Base-by-base conservation (phyloP, 306 rosid genomes). In the Oxytropis ochrocephala region DNA sequence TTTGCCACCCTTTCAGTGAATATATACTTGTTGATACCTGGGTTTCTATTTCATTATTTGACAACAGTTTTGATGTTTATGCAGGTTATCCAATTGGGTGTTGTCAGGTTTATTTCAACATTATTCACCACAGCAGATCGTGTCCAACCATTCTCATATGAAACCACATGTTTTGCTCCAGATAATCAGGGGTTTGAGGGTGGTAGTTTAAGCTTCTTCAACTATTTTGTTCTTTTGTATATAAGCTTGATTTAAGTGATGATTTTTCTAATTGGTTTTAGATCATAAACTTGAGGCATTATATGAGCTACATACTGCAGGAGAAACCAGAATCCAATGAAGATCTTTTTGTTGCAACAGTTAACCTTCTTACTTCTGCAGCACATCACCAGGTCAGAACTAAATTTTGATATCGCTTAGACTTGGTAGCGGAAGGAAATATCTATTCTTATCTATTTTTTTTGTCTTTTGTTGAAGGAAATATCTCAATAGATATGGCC, bases 41-140 rank as follows among this genome's bases (percentile, higher is more conserved):
- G 27, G 46, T 50, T 54, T 14, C 58, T 77, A 62, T 69, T 70
- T 29, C 39, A 43, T 51, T 69, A 64, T 55, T 77, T 73, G 72
- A 62, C 35, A 64, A 52, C 18, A 14, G 58, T 12, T 32, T 24
- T 56, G 70, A 69, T 81, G 41, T 75, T 76, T 50, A 8, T 73
- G 72, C 85, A 94, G 98, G 89, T 74, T 69, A 87, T 90, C 70
- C 97, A 94, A 84, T 61, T 84, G 27, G 89, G 92, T 74, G 97
- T 96, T 66, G 85, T 91, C 62, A 86, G 81, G 82, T 87, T 94
- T 35, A 46, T 90, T 29, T 86, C 98, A 73, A 75, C 73, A 73
- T 74, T 88, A 78, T 87, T 90, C 81, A 74, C 83, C 61, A 53
- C 76, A 33, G 79, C 90, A 35, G 96, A 90, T 61, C 79, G 70